These are phyloP conservation scores for Venturiaceae sp. DNA, from an alignment of 2,329 filamentous ascomycete genomes.

Conservation along the genomic window DNA sequence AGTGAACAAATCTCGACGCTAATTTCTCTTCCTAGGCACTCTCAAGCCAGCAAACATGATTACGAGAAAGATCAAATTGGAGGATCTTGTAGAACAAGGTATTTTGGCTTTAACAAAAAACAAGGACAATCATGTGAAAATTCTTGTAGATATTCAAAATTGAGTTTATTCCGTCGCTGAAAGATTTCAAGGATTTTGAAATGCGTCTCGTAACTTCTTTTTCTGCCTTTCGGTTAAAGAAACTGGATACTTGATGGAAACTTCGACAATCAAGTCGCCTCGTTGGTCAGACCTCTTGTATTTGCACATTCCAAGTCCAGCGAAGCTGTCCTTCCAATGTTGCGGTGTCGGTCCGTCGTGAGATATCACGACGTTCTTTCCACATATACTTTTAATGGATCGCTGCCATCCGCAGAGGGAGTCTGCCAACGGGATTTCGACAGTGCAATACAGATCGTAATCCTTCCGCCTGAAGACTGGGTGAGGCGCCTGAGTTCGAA, in stretches of 20 bases:
- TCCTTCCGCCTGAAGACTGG: conserved; percentile 1
- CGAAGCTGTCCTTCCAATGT: neutral
- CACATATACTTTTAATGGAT: conserved; percentile 1
- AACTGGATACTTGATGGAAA: neutral
- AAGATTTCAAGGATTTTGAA: neutral
- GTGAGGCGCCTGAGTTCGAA: neutral
- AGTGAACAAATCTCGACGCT: neutral
- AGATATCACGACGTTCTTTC: conserved; percentile 4
- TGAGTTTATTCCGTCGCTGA: no score
- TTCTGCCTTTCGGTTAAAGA: conserved; percentile 5
- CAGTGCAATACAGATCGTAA: conserved; percentile 3
- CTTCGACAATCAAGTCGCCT: conserved; percentile 4
- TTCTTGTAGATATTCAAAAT: conserved; percentile 16
- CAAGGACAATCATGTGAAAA: conserved; percentile 26
- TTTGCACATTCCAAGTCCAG: conserved; percentile 8
- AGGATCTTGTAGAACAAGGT: conserved; percentile 21
- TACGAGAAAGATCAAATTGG: conserved; percentile 21
- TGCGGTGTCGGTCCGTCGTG: conserved; percentile 4
- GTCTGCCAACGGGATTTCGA: conserved; percentile 5
- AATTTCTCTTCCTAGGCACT: conserved; percentile 7
- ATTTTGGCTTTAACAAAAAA: conserved; percentile 21
- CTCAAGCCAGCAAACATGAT: conserved; percentile 23
- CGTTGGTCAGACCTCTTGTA: conserved; percentile 3
- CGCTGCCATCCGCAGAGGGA: conserved; percentile 7
- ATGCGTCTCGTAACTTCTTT: neutral